phyloP scores from a whole-genome alignment of 1,284 basidiomycete species.

The Entoloma clypeatum region DNA sequence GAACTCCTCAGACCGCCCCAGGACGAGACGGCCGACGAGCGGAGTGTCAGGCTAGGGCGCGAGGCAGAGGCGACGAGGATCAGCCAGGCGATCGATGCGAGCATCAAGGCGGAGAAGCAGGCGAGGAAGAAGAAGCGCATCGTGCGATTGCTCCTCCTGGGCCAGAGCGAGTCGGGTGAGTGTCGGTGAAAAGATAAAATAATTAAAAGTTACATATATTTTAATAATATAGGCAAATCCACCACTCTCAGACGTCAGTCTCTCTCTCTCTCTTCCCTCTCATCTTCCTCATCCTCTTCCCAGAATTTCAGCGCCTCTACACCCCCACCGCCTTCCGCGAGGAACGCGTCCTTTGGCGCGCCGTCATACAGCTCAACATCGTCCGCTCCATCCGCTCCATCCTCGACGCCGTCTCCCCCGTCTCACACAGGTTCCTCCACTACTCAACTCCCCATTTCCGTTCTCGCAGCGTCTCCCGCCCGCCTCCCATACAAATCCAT shows the following conservation, averaged over 20 bases:
- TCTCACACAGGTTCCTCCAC: constrained; percentile 25
- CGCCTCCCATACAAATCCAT: constrained; percentile 21
- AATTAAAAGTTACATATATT: no score
- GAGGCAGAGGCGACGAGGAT: constrained; percentile 62
- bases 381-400: constrained; percentile 72
- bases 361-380: constrained; percentile 77
- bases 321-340: constrained; percentile 72
- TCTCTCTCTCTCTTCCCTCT: constrained; percentile 7
- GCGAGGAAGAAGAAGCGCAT: constrained; percentile 57
- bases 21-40: constrained; percentile 57
- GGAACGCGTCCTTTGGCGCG: constrained; percentile 72
- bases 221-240: constrained; percentile 72
- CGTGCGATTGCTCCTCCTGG: constrained; percentile 63
- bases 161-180: constrained; percentile 73
- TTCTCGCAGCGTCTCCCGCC: constrained; percentile 29
- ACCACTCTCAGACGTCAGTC: constrained; percentile 71
- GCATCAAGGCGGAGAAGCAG: constrained; percentile 58
- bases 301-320: constrained; percentile 77
- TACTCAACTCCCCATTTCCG: constrained; percentile 30
- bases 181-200: no score
- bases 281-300: constrained; percentile 9
- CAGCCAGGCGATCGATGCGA: constrained; percentile 65
- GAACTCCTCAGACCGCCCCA: constrained; percentile 56
- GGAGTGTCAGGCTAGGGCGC: constrained; percentile 43
- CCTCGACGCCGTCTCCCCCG: constrained; percentile 54